These are phyloP conservation scores for Sphaerostilbella broomeana DNA, from an alignment of 2,329 filamentous ascomycete genomes.

Conservation along the genomic window DNA sequence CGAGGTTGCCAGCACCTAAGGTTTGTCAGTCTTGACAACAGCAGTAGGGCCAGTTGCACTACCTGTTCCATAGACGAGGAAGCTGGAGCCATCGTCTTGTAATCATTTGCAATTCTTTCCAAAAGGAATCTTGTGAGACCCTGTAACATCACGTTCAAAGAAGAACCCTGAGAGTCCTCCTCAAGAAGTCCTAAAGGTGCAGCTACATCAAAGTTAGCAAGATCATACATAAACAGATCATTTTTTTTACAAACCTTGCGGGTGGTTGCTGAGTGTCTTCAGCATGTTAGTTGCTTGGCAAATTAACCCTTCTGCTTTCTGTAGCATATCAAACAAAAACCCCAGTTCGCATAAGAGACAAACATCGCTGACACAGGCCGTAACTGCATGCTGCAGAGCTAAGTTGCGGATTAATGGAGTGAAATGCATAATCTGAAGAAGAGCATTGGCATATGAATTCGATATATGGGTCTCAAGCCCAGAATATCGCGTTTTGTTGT, in stretches of 20 bases:
- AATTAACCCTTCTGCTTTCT: constrained; percentile 88
- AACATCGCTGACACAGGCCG: constrained; percentile 71
- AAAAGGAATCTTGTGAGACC: constrained; percentile 79
- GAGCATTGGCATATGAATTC: constrained; percentile 91
- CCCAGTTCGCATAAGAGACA: constrained; percentile 92
- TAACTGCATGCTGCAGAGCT: constrained; percentile 81
- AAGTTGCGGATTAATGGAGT: constrained; percentile 83
- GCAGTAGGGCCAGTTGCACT: constrained; percentile 4
- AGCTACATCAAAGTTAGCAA: constrained; percentile 40
- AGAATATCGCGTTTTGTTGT: constrained; percentile 88
- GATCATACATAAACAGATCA: not conserved
- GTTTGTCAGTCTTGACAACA: too few species aligned
- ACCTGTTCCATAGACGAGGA: constrained; percentile 65
- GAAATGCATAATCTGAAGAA: constrained; percentile 87
- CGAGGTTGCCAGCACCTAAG: constrained; percentile 54
- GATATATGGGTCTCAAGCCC: constrained; percentile 93
- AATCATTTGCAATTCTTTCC: constrained; percentile 72
- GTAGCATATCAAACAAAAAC: constrained; percentile 95
- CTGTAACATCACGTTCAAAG: constrained; percentile 78
- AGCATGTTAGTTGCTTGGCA: constrained; percentile 95
- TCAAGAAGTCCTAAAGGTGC: constrained; percentile 75
- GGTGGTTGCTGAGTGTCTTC: constrained; percentile 78
- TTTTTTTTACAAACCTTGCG: constrained; percentile 52
- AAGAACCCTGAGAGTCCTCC: constrained; percentile 66
- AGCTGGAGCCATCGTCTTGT: constrained; percentile 57